Conservation (phyloP, 371 early-diverging fungal species). For the Mucor lusitanicus region DNA sequence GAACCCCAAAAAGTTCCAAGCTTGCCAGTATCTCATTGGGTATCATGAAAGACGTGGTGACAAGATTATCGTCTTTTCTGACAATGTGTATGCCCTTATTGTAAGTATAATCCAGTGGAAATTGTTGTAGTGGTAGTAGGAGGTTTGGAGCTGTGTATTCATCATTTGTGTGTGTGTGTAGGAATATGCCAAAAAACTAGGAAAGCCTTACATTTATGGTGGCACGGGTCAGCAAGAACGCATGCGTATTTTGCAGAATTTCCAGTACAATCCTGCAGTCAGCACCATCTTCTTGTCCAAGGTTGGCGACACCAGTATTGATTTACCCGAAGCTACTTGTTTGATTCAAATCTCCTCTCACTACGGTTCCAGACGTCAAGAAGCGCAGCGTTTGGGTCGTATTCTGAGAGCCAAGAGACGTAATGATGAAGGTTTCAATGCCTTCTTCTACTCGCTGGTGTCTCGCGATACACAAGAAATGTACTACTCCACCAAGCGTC, state of each 20-base stretch:
- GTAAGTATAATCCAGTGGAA: too few species aligned
- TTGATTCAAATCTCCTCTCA: constrained; percentile 99
- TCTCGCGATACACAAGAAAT: constrained; percentile 99
- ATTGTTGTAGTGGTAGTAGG: too few species aligned
- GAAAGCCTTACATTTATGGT: constrained; percentile 97
- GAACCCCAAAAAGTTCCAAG: constrained; percentile 99
- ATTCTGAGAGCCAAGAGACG: constrained; percentile 98
- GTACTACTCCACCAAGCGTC: constrained; percentile 97
- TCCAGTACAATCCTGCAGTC: constrained; percentile 91
- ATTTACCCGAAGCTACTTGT: constrained; percentile 99
- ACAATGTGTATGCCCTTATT: constrained; percentile 97
- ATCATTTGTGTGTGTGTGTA: constrained; percentile 15
- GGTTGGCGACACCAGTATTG: constrained; percentile 99
- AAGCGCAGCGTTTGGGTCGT: constrained; percentile 97
- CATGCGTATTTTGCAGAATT: constrained; percentile 93
- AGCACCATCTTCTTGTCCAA: constrained; percentile 99
- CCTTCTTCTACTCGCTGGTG: constrained; percentile 98
- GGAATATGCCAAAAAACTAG: constrained; percentile 91
- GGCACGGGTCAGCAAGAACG: constrained; percentile 96
- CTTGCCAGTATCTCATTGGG: constrained; percentile 96
- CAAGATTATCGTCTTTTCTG: constrained; percentile 99
- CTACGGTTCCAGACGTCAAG: constrained; percentile 99
- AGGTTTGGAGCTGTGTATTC: neutral
- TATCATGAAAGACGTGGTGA: constrained; percentile 97
- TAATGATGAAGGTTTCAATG: constrained; percentile 96